These are phyloP conservation scores for Benincasa hispida DNA, from an alignment of 306 rosid genomes.

Conservation along the genomic window DNA sequence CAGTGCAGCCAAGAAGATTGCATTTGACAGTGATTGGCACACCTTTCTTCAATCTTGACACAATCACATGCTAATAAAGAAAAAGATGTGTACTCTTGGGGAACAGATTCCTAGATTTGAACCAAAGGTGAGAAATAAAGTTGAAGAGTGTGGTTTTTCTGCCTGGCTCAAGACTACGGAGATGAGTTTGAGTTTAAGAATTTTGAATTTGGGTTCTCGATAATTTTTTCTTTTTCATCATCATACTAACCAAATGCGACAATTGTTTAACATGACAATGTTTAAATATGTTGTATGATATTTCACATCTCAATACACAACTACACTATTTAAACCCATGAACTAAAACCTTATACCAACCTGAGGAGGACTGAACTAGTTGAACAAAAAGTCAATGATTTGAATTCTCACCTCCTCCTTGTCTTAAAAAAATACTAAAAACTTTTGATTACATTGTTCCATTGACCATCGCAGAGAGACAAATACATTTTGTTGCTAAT, in stretches of 20 bases:
- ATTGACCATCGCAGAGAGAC: not conserved
- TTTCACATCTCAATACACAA: not conserved
- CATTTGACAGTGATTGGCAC: constrained; percentile 4
- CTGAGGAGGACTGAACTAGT: not conserved
- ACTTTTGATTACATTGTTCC: not conserved
- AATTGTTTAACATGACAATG: not conserved
- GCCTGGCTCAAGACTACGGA: not conserved
- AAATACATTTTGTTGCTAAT: not conserved
- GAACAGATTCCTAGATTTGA: constrained; percentile 1
- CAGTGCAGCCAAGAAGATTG: constrained; percentile 6
- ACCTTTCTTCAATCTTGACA: constrained; percentile 5
- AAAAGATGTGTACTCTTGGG: constrained; percentile 9
- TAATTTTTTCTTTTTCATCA: not conserved
- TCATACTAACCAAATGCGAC: not conserved
- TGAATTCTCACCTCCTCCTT: not conserved
- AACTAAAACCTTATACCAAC: not conserved
- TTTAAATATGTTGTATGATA: not conserved
- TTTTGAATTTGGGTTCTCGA: not conserved
- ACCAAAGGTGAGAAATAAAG: constrained; percentile 2
- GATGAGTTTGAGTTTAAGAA: not conserved
- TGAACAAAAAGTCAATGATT: not conserved
- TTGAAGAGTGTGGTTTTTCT: constrained; percentile 3
- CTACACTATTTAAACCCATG: not conserved
- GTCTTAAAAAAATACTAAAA: not conserved
- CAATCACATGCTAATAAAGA: constrained; percentile 5